Evolutionary conservation across 257 asterid species (phyloP).

Genomic region (Solanum piurae): DNA sequence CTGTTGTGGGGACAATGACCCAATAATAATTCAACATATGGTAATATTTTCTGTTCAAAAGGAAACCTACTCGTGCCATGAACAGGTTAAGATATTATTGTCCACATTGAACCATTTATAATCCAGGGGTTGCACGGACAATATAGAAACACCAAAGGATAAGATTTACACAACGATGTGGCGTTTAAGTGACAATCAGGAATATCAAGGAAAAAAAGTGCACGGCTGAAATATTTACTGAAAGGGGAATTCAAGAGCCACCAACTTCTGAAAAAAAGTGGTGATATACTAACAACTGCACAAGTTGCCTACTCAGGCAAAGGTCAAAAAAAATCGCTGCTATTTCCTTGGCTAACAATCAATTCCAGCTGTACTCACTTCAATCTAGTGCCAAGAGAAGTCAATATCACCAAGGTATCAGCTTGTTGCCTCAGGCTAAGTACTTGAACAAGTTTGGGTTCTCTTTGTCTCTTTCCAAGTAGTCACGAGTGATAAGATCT

Average conservation of each 20-base stretch:
- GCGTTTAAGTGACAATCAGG: not conserved
- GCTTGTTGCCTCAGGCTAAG: conserved; percentile 20
- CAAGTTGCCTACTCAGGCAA: conserved; percentile 2
- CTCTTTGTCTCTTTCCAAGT: conserved; percentile 40
- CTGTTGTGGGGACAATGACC: too few species aligned
- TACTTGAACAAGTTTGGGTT: conserved; percentile 35
- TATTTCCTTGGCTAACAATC: not conserved
- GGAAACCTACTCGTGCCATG: not conserved
- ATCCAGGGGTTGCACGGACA: not conserved
- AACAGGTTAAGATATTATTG: not conserved
- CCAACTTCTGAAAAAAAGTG: not conserved
- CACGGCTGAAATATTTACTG: not conserved
- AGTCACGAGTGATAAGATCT: conserved; percentile 36
- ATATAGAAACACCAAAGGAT: not conserved
- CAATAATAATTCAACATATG: too few species aligned
- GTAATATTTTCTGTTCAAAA: not conserved
- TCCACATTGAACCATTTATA: not conserved
- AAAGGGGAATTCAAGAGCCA: not conserved
- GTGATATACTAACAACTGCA: not conserved
- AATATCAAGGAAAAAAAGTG: not conserved
- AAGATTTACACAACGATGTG: not conserved
- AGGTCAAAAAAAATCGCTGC: not conserved
- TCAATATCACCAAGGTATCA: not conserved
- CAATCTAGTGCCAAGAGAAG: not conserved
- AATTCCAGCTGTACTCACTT: not conserved